A percentile compares a stretch with the other conserved stretches of the same genome.
Conservation (phyloP, 2,329 filamentous ascomycete species). For the Monosporascus ibericus region DNA sequence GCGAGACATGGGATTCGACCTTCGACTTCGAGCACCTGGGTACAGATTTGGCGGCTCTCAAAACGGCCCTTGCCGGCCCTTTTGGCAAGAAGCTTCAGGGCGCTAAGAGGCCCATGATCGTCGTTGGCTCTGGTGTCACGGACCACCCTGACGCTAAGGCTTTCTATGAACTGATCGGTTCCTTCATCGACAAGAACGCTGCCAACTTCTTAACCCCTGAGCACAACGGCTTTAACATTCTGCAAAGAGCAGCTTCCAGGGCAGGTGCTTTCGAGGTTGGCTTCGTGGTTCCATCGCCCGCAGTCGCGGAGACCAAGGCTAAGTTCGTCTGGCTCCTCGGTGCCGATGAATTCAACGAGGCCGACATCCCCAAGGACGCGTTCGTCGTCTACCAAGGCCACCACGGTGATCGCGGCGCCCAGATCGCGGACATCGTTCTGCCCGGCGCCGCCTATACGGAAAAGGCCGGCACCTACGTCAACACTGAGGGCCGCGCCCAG, state of each 20-base stretch:
- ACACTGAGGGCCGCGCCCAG: constrained; percentile 95
- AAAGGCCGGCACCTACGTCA: constrained; percentile 93
- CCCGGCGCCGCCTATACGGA: constrained; percentile 95
- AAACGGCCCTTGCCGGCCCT: constrained; percentile 74
- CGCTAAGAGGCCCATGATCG: constrained; percentile 92
- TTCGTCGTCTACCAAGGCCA: constrained; percentile 98
- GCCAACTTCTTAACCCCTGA: constrained; percentile 80
- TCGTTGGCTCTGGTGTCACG: constrained; percentile 85
- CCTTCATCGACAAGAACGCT: constrained; percentile 90
- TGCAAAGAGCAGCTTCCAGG: constrained; percentile 88
- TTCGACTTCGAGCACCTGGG: constrained; percentile 95
- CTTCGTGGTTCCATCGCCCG: constrained; percentile 78
- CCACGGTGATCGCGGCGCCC: constrained; percentile 89
- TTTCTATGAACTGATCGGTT: constrained; percentile 84
- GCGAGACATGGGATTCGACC: constrained; percentile 85
- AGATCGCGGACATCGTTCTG: constrained; percentile 88
- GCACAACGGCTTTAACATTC: constrained; percentile 97
- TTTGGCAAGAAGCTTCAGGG: constrained; percentile 89
- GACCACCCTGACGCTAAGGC: constrained; percentile 89
- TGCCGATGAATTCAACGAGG: constrained; percentile 80
- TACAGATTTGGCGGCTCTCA: constrained; percentile 69
- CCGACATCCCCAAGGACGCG: constrained; percentile 88
- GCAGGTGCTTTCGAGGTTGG: constrained; percentile 93
- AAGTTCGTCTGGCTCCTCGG: constrained; percentile 97
- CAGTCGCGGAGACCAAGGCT: constrained; percentile 76